phyloP scores from a whole-genome alignment of 768 basidiomycete genomes.

The Suillus americanus region DNA sequence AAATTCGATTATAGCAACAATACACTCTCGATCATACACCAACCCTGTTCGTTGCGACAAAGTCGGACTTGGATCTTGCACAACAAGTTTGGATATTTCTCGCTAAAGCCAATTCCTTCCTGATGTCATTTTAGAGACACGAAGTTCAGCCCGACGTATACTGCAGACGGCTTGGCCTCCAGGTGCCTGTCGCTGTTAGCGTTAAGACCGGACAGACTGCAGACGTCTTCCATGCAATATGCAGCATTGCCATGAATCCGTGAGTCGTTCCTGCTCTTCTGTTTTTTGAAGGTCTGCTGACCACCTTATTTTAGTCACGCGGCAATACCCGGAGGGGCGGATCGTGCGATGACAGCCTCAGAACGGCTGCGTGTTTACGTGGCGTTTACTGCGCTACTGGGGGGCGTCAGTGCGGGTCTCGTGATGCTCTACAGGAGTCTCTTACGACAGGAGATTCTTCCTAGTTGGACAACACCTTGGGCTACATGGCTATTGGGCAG shows the following conservation, averaged over 20 bases:
- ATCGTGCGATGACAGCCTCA: slow-evolving; percentile 71
- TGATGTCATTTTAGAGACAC: slow-evolving; percentile 63
- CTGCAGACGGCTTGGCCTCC: slow-evolving; percentile 83
- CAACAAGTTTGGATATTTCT: slow-evolving; percentile 63
- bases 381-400: slow-evolving; percentile 68
- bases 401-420: slow-evolving; percentile 71
- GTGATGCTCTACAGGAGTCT: slow-evolving; percentile 71
- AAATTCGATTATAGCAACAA: slow-evolving; percentile 71
- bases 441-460: slow-evolving; percentile 50
- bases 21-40: slow-evolving; percentile 94
- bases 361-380: slow-evolving; percentile 72
- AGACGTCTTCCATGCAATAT: slow-evolving; percentile 86
- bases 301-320: slow-evolving; percentile 41
- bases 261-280: slow-evolving; percentile 40
- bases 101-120: slow-evolving; percentile 5
- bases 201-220: slow-evolving; percentile 83
- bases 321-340: slow-evolving; percentile 81
- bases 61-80: slow-evolving; percentile 95
- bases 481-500: slow-evolving; percentile 64
- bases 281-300: slow-evolving; percentile 14
- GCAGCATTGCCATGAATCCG: slow-evolving; percentile 85
- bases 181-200: slow-evolving; percentile 93
- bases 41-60: slow-evolving; percentile 96
- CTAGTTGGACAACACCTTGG: slow-evolving; percentile 60
- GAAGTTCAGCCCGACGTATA: slow-evolving; percentile 99